Percentiles rank a stretch among this genome's conserved stretches.
phyloP scores from a whole-genome alignment of 306 rosid species.

The Elaeagnus macrophylla region DNA sequence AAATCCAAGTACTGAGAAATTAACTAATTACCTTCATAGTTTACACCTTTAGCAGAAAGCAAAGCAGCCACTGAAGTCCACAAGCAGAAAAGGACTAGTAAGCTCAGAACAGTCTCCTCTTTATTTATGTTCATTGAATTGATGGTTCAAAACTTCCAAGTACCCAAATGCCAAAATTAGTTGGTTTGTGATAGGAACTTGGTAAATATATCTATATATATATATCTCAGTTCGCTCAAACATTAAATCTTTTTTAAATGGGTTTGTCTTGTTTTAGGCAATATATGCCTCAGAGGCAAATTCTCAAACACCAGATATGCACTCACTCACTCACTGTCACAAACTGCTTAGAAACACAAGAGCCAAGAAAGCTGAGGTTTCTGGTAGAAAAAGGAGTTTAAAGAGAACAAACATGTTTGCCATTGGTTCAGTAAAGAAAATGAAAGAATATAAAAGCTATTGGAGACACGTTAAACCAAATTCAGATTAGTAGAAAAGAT shows the following conservation, averaged over 20 bases:
- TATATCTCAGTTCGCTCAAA: too few relatives aligned
- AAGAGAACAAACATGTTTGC: constrained; percentile 42
- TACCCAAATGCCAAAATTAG: constrained; percentile 23
- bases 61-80: constrained; percentile 39
- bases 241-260: constrained; percentile 26
- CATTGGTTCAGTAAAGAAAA: constrained; percentile 40
- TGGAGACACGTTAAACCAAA: constrained; percentile 23
- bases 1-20: constrained; percentile 8
- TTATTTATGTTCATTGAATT: constrained; percentile 43
- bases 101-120: constrained; percentile 21
- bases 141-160: not conserved
- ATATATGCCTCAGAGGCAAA: constrained; percentile 27
- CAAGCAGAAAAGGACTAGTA: constrained; percentile 34
- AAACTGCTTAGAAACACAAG: constrained; percentile 35
- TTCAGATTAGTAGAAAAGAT: constrained; percentile 43
- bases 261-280: constrained; percentile 18
- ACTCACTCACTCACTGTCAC: constrained; percentile 39
- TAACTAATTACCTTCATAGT: constrained; percentile 59
- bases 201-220: too few relatives aligned
- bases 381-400: not conserved
- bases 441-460: constrained; percentile 39
- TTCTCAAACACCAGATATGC: constrained; percentile 18
- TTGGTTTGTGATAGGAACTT: constrained; percentile 14
- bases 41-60: constrained; percentile 79
- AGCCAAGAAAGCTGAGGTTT: constrained; percentile 25